These are phyloP conservation scores for Globisporangium ultimum DNA, from an alignment of 352 stramenopile species.

Conservation along the genomic window DNA sequence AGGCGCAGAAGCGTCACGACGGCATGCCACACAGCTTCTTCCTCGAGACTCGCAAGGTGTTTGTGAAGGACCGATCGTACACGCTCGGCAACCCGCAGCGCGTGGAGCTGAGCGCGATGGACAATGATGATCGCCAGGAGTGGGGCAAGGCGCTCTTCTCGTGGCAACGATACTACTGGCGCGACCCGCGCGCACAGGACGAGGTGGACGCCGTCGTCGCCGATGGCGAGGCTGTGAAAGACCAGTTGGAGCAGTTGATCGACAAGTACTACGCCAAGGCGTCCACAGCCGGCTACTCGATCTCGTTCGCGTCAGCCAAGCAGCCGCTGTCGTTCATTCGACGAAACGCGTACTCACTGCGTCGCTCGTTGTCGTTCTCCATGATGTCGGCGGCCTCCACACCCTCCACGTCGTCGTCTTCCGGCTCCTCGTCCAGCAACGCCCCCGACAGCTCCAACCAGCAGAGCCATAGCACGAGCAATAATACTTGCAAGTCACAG, in stretches of 20 bases:
- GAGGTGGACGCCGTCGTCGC: conserved; percentile 5
- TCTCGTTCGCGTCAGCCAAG: conserved; percentile 61
- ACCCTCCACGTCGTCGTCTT: conserved; percentile 31
- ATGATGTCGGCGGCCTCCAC: conserved; percentile 42
- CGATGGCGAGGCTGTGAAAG: conserved; percentile 20
- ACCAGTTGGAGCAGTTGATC: conserved; percentile 51
- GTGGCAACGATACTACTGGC: conserved; percentile 87
- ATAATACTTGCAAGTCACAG: conserved; percentile 8
- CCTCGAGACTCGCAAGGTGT: conserved; percentile 79
- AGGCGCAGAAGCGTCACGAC: conserved; percentile 70
- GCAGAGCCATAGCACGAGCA: conserved; percentile 18
- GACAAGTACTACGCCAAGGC: conserved; percentile 34
- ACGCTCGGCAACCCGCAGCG: conserved; percentile 59
- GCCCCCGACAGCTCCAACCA: conserved; percentile 5
- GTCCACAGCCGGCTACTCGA: conserved; percentile 17
- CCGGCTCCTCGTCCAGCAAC: conserved; percentile 18
- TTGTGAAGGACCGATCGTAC: conserved; percentile 84
- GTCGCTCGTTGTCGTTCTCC: conserved; percentile 57
- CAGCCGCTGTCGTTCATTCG: conserved; percentile 69
- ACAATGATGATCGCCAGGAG: conserved; percentile 67
- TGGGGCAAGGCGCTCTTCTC: conserved; percentile 86
- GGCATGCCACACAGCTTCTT: conserved; percentile 75
- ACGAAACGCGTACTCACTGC: conserved; percentile 62
- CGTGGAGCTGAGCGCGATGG: conserved; percentile 62
- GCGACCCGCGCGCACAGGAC: conserved; percentile 34